A percentile compares a stretch with the other conserved stretches of the same genome.
These are phyloP conservation scores for Hypoxylon crocopeplum DNA, from an alignment of 495 filamentous ascomycete species.

Conservation along the genomic window DNA sequence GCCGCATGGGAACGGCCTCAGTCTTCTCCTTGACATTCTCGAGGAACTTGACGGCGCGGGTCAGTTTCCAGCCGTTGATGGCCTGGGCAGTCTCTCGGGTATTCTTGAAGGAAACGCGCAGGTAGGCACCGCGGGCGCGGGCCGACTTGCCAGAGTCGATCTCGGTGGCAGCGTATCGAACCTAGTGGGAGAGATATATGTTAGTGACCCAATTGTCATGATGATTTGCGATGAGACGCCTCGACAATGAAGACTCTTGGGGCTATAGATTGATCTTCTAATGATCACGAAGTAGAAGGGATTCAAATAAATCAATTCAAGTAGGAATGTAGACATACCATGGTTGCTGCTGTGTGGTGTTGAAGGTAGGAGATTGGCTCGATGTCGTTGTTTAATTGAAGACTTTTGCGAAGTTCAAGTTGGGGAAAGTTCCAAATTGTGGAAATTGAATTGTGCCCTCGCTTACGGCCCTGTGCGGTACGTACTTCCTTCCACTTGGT, in stretches of 20 bases:
- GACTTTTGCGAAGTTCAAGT: slow-evolving; percentile 40
- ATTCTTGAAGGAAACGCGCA: slow-evolving; percentile 99
- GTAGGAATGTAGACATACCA: slow-evolving; percentile 36
- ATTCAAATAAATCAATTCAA: not conserved
- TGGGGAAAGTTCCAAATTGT: slow-evolving; percentile 39
- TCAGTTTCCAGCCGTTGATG: slow-evolving; percentile 98
- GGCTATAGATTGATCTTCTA: not conserved
- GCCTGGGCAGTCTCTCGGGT: slow-evolving; percentile 98
- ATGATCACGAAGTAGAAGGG: not conserved
- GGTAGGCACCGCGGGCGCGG: slow-evolving; percentile 95
- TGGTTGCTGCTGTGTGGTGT: slow-evolving; percentile 42
- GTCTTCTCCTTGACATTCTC: slow-evolving; percentile 94
- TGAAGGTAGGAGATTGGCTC: slow-evolving; percentile 39
- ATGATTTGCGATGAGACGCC: no score
- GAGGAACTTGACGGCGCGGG: slow-evolving; percentile 91
- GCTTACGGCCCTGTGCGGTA: slow-evolving; percentile 39
- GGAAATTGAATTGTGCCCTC: slow-evolving; percentile 47
- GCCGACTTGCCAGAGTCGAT: slow-evolving; percentile 91
- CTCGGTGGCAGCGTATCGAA: slow-evolving; percentile 95
- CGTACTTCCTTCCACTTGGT: slow-evolving; percentile 28
- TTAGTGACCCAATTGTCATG: no score
- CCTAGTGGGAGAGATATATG: slow-evolving; percentile 61
- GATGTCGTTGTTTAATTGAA: slow-evolving; percentile 41
- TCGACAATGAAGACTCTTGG: no score
- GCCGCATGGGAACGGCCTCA: slow-evolving; percentile 96